Conservation (phyloP, 305 asterid genomes). For the Fraxinus albicans region DNA sequence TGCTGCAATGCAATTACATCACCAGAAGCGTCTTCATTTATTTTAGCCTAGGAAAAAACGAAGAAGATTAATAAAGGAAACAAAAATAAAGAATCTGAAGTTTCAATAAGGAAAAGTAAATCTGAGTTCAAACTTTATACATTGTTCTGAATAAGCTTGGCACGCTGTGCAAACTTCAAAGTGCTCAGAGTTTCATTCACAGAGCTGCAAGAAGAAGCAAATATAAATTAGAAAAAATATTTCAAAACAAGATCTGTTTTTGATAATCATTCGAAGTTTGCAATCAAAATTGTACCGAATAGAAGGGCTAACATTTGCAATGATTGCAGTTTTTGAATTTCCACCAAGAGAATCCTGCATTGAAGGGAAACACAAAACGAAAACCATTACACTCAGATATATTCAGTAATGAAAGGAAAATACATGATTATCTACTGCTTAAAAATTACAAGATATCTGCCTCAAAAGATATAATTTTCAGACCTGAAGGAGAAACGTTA, state of each 20-base stretch:
- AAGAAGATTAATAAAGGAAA: slow-evolving; percentile 18
- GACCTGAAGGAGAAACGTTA: slow-evolving; percentile 94
- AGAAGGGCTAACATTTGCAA: slow-evolving; percentile 88
- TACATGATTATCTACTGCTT: slow-evolving; percentile 7
- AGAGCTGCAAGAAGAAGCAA: slow-evolving; percentile 49
- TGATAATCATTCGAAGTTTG: not conserved
- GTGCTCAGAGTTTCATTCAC: slow-evolving; percentile 79
- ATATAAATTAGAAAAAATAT: not conserved
- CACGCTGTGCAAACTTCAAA: slow-evolving; percentile 88
- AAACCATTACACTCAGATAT: slow-evolving; percentile 17
- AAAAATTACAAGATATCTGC: slow-evolving; percentile 13
- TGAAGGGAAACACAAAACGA: slow-evolving; percentile 21
- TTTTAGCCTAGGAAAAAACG: slow-evolving; percentile 60
- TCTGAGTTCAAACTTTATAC: slow-evolving; percentile 33
- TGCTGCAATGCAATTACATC: slow-evolving; percentile 71
- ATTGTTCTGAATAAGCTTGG: slow-evolving; percentile 86
- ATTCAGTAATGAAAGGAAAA: slow-evolving; percentile 22
- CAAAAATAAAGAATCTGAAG: not conserved
- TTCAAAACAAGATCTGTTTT: slow-evolving; percentile 11
- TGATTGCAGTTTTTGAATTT: slow-evolving; percentile 79
- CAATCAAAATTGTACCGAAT: slow-evolving; percentile 44
- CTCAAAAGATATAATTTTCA: slow-evolving; percentile 17
- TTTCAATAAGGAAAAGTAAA: slow-evolving; percentile 18
- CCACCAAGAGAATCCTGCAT: slow-evolving; percentile 92
- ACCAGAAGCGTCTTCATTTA: slow-evolving; percentile 89